These are phyloP conservation scores for Kwoniella bestiolae DNA, from an alignment of 768 basidiomycete genomes.

Conservation along the genomic window DNA sequence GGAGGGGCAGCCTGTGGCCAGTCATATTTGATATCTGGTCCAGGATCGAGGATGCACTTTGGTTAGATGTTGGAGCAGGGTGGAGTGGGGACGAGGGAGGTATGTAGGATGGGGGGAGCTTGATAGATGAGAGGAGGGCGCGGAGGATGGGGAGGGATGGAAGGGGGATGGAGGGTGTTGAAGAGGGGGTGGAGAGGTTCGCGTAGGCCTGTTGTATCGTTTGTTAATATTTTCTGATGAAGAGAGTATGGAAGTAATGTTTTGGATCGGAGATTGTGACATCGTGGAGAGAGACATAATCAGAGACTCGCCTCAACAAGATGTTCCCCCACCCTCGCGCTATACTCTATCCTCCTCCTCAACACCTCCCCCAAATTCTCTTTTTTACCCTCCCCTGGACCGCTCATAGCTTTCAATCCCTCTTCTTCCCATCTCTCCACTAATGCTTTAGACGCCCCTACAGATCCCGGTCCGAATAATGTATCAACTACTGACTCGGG, in stretches of 20 bases:
- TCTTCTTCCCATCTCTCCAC: slow-evolving; percentile 40
- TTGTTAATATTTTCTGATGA: no score
- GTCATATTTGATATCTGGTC: slow-evolving; percentile 2
- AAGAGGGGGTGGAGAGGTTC: slow-evolving; percentile 35
- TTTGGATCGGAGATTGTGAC: background rate
- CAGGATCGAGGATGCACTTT: slow-evolving; percentile 8
- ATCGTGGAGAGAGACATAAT: no score
- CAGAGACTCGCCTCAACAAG: slow-evolving; percentile 41
- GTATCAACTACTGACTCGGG: slow-evolving; percentile 39
- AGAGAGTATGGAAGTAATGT: no score
- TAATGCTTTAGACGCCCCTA: slow-evolving; percentile 26
- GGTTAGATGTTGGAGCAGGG: background rate
- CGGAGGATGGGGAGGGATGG: slow-evolving; percentile 31
- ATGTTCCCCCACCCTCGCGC: slow-evolving; percentile 39
- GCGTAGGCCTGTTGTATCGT: slow-evolving; percentile 36
- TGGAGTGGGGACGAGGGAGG: slow-evolving; percentile 25
- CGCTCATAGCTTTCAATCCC: background rate
- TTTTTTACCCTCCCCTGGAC: background rate
- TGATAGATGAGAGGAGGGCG: slow-evolving; percentile 11
- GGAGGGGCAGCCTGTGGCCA: slow-evolving; percentile 29
- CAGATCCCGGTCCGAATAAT: slow-evolving; percentile 36
- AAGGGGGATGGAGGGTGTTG: slow-evolving; percentile 35
- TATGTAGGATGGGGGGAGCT: slow-evolving; percentile 12
- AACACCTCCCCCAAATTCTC: slow-evolving; percentile 26
- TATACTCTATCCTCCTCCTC: slow-evolving; percentile 31